Evolutionary conservation across 805 yeast species (phyloP), one percentile per base, ranked within the genome.

Genomic region (Starmerella powellii): DNA sequence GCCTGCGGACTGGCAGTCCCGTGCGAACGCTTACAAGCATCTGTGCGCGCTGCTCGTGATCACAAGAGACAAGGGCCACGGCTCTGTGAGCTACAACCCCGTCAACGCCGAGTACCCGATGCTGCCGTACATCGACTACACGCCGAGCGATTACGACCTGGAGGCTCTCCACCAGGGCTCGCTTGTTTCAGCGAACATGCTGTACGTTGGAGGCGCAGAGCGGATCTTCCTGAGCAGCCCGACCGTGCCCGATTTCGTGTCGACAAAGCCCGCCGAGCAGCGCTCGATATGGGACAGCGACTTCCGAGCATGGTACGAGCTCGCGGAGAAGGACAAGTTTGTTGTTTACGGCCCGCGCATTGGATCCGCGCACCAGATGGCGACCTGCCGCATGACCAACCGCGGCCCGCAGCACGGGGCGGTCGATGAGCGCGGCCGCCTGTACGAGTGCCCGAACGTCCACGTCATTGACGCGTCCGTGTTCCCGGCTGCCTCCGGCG

Each of bases 321-420:
- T 44, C 17, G 60, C 59, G 8, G 41, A 37, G 15, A 58, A 55
- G 10, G 36, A 27, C 2, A 30, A 31, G 13, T 47, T 54, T 34
- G 52, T 56, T 13, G 5, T 43, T n/a, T 65, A 52, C 40, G 64
- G 63, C 4, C 45, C 63, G 3, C 37, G 56, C 2, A 57, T 60
- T 43, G 76, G 75, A 12, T 59, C 67, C 2, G 77, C 77, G 13
- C 76, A 72, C 55, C 77, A 72, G 54, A 71, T 72, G 76, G 62
- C 68, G 34, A 51, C 69, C 8, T 70, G 75, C 55, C 62, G 76
- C 38, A 70, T 71, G 65, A 42, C 51, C 42, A 31, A 33, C 24
- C 34, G 40, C 34, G 73, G 74, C 8, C 67, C 74, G 11, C 37
- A 44, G 8, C 49, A 63, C 37, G 71, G 72, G 2, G 73, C 74